Evolutionary conservation across 1,284 basidiomycete species (phyloP), one percentile per base, ranked within the genome.

Genomic region (Naganishia cerealis): DNA sequence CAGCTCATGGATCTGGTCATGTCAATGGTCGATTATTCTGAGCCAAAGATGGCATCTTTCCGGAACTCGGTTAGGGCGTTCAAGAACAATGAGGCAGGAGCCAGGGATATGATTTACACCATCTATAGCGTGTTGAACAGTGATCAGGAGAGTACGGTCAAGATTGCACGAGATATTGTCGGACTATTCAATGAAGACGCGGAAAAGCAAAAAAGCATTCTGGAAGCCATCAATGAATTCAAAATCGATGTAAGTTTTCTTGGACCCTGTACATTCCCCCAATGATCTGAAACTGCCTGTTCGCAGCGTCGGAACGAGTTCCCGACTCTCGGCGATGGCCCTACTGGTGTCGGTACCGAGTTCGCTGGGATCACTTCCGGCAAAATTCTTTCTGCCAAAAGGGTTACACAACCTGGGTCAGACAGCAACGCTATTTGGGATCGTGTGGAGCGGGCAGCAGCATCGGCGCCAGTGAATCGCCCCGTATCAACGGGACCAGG

Each of bases 31-130:
- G 80, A 85, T 8, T 90, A 91, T 70, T 88, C 91, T 0, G 83
- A 85, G 12, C 86, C 83, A 29, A 93, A 91, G 7, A 81, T 90
- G 3, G 84, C 89, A 0, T 89, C 90, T 0, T 88, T 94, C 73
- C 88, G 88, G 72, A 86, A 89, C 18, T 88, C 93, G 24, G 86
- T 94, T 38, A 87, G 91, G 15, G 86, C 89, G 36, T 98, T 89
- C 80, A 86, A 87, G 52, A 82, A 85, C 7, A 87, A 87, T 63
- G 94, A 99, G 77, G 88, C 87, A 16, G 87, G 85, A 26, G 90
- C 92, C 0, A 83, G 87, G 13, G 94, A 96, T 78, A 83, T 97
- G 73, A 87, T 97, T 57, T 89, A 89, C 52, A 95, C 91, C 0
- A 84, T 95, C 13, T 94, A 88, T 86, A 90, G 88, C 73, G 85